A percentile compares a stretch with the other conserved stretches of the same genome.
These are phyloP conservation scores for Eucalyptus viminalis DNA, from an alignment of 345 rosid genomes.

Conservation along the genomic window DNA sequence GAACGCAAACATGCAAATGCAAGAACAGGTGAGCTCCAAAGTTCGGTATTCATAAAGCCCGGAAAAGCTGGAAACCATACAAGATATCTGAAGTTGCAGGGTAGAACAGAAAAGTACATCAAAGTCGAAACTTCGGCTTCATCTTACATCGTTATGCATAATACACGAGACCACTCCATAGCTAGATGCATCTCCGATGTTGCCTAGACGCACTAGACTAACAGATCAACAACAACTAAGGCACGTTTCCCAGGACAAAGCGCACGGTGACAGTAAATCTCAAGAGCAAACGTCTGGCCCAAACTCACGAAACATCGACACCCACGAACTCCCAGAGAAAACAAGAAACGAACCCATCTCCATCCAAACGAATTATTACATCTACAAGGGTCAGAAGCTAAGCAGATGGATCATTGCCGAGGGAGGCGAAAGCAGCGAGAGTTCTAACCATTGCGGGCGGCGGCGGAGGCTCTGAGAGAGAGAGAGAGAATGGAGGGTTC, in stretches of 20 bases:
- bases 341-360: background rate
- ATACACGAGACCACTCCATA: background rate
- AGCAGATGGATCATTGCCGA: background rate
- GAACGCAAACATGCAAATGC: background rate
- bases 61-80: background rate
- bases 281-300: background rate
- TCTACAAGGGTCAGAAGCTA: background rate
- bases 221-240: background rate
- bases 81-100: background rate
- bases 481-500: background rate
- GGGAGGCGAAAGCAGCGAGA: background rate
- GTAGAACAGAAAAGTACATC: background rate
- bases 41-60: background rate
- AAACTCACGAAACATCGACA: background rate
- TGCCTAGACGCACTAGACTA: background rate
- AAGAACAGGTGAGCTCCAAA: background rate
- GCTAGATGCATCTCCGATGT: background rate
- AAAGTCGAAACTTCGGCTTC: background rate
- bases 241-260: background rate
- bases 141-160: background rate
- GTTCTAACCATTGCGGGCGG: background rate
- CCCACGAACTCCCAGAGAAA: background rate
- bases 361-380: background rate
- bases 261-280: background rate
- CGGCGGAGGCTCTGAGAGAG: background rate